A percentile compares a stretch with the other conserved stretches of the same genome.
phyloP scores from a whole-genome alignment of 768 basidiomycete genomes.

The Collybiopsis luxurians region DNA sequence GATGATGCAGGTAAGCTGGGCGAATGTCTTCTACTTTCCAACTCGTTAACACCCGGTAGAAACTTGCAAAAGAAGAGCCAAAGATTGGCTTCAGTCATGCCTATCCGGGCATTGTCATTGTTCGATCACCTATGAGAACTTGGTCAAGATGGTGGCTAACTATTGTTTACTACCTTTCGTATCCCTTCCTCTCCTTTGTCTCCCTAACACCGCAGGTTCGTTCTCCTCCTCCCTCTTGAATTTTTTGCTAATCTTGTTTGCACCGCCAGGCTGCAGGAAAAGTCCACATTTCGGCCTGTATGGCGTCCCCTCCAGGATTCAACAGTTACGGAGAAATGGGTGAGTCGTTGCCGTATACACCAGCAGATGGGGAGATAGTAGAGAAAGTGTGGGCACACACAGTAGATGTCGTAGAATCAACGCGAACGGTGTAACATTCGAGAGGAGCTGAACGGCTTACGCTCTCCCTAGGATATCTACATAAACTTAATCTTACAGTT shows the following conservation, averaged over 20 bases:
- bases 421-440: no score
- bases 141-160: neutral
- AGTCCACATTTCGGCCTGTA: neutral
- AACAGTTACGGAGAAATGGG: slow-evolving; percentile 1
- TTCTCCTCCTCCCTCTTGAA: neutral
- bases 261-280: neutral
- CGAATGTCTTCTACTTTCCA: no score
- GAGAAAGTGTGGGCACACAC: neutral
- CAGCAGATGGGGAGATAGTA: neutral
- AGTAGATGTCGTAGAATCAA: neutral
- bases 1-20: slow-evolving; percentile 16
- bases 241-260: neutral
- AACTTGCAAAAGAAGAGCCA: slow-evolving; percentile 29
- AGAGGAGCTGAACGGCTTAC: no score
- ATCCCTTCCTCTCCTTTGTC: neutral
- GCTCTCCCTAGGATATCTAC: no score
- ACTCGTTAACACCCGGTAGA: slow-evolving; percentile 19
- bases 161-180: neutral
- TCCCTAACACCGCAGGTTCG: neutral
- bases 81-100: slow-evolving; percentile 32
- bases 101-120: slow-evolving; percentile 26
- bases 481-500: no score
- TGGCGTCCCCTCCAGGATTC: neutral
- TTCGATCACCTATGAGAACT: neutral
- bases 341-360: neutral